These are phyloP conservation scores for Aspergillus versicolor DNA, from an alignment of 2,329 filamentous ascomycete genomes.

Conservation along the genomic window DNA sequence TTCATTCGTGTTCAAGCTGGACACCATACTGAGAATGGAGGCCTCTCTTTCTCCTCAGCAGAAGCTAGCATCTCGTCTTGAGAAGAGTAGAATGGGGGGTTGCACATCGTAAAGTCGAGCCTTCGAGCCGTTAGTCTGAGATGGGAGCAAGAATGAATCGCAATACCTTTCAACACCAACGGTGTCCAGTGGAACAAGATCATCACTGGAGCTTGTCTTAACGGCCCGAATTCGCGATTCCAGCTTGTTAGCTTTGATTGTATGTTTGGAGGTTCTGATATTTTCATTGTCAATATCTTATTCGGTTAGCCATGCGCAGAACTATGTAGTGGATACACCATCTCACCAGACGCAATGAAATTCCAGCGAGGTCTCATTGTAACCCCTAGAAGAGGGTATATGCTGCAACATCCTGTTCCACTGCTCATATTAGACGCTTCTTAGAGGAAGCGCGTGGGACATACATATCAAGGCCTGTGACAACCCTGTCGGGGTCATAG, in stretches of 20 bases:
- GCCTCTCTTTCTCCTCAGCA: conserved; percentile 63
- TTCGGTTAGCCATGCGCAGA: not conserved
- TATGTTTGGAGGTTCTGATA: conserved; percentile 63
- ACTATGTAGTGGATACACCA: not conserved
- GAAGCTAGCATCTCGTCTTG: conserved; percentile 65
- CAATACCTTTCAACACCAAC: conserved; percentile 25
- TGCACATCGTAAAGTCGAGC: conserved; percentile 86
- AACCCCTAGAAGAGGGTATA: conserved; percentile 84
- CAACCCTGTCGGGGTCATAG: conserved; percentile 55
- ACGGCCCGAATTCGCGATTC: conserved; percentile 64
- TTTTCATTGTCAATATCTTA: conserved; percentile 73
- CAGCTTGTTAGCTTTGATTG: conserved; percentile 67
- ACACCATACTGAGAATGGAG: conserved; percentile 65
- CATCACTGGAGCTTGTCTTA: conserved; percentile 50
- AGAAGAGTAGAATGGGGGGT: conserved; percentile 91
- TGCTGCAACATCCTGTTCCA: conserved; percentile 85
- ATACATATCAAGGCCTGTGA: conserved; percentile 74
- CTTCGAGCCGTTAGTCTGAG: conserved; percentile 26
- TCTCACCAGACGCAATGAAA: conserved; percentile 64
- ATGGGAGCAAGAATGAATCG: not conserved
- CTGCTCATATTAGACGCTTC: conserved; percentile 36
- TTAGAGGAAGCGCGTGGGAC: not conserved
- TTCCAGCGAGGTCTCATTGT: conserved; percentile 67
- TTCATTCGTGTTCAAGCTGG: too few species aligned
- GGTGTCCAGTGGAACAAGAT: conserved; percentile 64